Base-by-base conservation (phyloP, 2,329 filamentous ascomycete genomes). In the Neocatenulostroma microsporum region DNA sequence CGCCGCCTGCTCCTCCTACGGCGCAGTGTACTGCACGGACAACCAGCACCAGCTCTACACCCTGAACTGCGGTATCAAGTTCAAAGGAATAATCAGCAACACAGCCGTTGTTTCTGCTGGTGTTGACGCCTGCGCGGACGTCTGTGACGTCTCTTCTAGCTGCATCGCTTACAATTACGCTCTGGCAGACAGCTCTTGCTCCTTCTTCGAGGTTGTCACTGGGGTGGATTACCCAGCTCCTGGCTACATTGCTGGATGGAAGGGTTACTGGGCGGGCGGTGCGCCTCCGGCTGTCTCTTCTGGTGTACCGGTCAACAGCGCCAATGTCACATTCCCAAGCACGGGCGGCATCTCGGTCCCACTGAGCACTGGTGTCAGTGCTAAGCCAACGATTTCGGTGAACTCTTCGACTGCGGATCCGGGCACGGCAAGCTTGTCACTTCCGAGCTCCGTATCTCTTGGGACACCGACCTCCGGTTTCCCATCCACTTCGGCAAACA, bases 221-320 rank as follows among this genome's bases (percentile, higher is more conserved):
- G 37, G 37, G 17, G 24, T 39, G 7, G 12, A 35, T 12, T 39
- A 29, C 28, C 21, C 32, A 10, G 37, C 37, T 4, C 31, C 37
- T 4, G 30, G 23, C 18, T 39, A 15, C 12, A 20, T 24, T 10
- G 30, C 23, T 14, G 37, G 15, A 21, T 39, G 24, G 21, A 28
- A 30, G 19, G 37, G 37, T 5, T 35, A 34, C 24, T 39, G 37
- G 37, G 19, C 30, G 10, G 25, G 25, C 13, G 21, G 30, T 6
- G 18, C 21, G 21, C 31, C 31, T 6, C 30, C 17, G 5, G 17
- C 5, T 11, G 5, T n/a, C 10, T 21, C 17, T 5, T 21, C 30
- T 5, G 30, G 30, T 8, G 13, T 28, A 4, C 34, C 34, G 5
- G 15, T 29, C 11, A 28, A 21, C n/a, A 36, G 18, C 15, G 34